Evolutionary conservation across 1,284 basidiomycete genomes (phyloP).

Genomic region (Ganoderma boninense): DNA sequence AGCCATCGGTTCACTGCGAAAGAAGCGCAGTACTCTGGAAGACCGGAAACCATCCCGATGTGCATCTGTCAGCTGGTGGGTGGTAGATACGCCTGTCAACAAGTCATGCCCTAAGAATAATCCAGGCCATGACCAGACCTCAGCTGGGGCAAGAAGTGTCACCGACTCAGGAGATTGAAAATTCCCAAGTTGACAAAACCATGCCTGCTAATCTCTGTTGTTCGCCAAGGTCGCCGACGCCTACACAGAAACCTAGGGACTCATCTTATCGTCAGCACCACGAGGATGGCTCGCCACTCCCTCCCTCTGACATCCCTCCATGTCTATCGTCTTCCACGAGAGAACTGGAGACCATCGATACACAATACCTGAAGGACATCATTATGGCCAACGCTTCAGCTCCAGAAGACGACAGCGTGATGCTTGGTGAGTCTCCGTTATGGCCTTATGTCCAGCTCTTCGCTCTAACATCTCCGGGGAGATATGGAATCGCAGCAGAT

Average conservation of each 20-base stretch:
- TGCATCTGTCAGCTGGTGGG: conserved; percentile 65
- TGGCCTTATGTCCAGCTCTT: background rate
- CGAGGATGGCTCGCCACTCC: conserved; percentile 36
- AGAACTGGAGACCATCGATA: conserved; percentile 42
- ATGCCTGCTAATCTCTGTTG: conserved; percentile 23
- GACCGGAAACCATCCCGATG: conserved; percentile 59
- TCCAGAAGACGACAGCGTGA: conserved; percentile 48
- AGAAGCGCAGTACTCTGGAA: conserved; percentile 60
- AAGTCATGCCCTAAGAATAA: background rate
- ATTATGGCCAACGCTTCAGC: conserved; percentile 38
- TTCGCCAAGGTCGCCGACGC: conserved; percentile 30
- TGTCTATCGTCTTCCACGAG: conserved; percentile 23
- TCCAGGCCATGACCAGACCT: conserved; percentile 20
- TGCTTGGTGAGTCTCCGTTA: conserved; percentile 47
- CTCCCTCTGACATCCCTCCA: conserved; percentile 47
- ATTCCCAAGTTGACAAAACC: conserved; percentile 39
- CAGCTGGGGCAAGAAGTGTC: conserved; percentile 20
- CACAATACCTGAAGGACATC: conserved; percentile 53
- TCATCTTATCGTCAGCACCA: background rate
- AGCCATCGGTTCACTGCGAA: conserved; percentile 47
- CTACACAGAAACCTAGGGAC: conserved; percentile 22
- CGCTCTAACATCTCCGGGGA: conserved; percentile 27
- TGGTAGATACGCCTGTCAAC: background rate
- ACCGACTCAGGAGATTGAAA: conserved; percentile 36
- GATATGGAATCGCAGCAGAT: conserved; percentile 56